Evolutionary conservation across 345 rosid species (phyloP).

Genomic region (Linum tenue): DNA sequence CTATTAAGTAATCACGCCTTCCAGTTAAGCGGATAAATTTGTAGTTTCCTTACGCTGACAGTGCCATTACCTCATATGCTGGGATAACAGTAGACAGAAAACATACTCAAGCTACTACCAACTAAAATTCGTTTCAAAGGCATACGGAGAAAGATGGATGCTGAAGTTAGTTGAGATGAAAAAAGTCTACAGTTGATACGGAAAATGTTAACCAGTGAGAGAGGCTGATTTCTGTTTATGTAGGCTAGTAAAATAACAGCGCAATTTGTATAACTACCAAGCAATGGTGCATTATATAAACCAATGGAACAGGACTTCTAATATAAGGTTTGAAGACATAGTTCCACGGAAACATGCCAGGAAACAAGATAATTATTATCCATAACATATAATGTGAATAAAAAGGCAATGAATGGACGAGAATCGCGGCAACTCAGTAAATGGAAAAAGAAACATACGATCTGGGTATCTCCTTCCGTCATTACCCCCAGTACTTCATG

Average conservation of each 20-base stretch:
- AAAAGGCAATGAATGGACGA: not conserved
- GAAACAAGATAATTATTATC: not conserved
- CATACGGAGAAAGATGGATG: not conserved
- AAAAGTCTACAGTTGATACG: not conserved
- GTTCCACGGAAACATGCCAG: not conserved
- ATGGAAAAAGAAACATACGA: constrained; percentile 37
- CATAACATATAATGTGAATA: not conserved
- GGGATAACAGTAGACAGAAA: not conserved
- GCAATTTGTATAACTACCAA: not conserved
- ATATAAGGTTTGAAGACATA: not conserved
- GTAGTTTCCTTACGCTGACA: not conserved
- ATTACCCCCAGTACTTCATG: constrained; percentile 90
- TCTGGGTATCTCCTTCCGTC: constrained; percentile 75
- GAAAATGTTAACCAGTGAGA: no score
- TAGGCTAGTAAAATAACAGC: no score
- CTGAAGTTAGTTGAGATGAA: not conserved
- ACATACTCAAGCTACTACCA: not conserved
- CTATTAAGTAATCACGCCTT: no score
- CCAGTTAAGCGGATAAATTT: not conserved
- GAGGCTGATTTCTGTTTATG: no score
- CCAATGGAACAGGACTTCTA: no score
- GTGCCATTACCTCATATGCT: not conserved
- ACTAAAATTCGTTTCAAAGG: not conserved
- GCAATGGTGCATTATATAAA: not conserved
- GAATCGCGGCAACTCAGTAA: not conserved